Evolutionary conservation across 768 basidiomycete genomes (phyloP).

Genomic region (Suillus weaverae): DNA sequence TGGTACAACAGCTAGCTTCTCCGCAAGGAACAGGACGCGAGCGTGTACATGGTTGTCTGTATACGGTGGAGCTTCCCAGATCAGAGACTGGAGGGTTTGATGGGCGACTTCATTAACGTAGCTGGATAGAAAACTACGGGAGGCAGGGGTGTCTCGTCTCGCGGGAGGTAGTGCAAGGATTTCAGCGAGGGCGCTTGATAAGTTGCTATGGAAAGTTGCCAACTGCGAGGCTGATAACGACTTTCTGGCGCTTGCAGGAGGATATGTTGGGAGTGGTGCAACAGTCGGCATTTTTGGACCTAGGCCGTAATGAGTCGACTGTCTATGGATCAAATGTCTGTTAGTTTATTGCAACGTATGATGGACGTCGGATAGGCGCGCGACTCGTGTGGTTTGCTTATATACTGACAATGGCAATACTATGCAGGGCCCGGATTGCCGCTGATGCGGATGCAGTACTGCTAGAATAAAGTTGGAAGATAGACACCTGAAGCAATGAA

Average conservation of each 20-base stretch:
- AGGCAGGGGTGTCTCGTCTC: slow-evolving; percentile 46
- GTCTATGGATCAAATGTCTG: background rate
- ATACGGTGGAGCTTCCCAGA: slow-evolving; percentile 48
- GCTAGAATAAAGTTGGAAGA: too few relatives aligned
- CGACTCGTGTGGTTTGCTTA: background rate
- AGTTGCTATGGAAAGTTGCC: slow-evolving; percentile 44
- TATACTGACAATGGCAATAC: background rate
- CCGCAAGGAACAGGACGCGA: slow-evolving; percentile 54
- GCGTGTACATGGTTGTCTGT: slow-evolving; percentile 49
- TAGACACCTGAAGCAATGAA: too few relatives aligned
- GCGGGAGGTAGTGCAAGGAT: slow-evolving; percentile 48
- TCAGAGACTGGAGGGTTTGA: slow-evolving; percentile 51
- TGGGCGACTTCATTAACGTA: slow-evolving; percentile 60
- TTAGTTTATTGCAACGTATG: background rate
- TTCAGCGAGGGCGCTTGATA: slow-evolving; percentile 48
- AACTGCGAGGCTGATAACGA: slow-evolving; percentile 53
- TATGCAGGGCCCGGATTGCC: too few relatives aligned
- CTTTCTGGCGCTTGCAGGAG: slow-evolving; percentile 49
- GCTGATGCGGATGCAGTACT: too few relatives aligned
- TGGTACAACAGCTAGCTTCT: slow-evolving; percentile 45
- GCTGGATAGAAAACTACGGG: slow-evolving; percentile 51
- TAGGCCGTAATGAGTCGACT: background rate
- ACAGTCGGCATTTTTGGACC: slow-evolving; percentile 27
- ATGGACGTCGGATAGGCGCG: background rate
- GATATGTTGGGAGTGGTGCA: slow-evolving; percentile 52